Base-by-base conservation (phyloP, 345 rosid genomes). In the Turnera subulata region DNA sequence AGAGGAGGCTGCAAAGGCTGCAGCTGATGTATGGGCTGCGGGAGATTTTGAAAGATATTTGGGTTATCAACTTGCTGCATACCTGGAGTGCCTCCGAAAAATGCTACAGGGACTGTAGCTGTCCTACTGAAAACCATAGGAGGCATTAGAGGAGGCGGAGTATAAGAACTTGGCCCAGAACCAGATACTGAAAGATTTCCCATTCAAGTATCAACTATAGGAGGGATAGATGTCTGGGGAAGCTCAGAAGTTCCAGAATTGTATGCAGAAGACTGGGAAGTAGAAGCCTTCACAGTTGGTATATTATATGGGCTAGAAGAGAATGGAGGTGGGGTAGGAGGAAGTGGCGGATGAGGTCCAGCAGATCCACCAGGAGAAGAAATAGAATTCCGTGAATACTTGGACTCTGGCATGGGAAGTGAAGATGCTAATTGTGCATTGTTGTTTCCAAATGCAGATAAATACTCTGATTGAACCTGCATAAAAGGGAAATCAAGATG, bases 241-340 rank as follows among this genome's bases (percentile, higher is more conserved):
- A 77, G 76, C 50, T 92, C 97, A 38, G 73, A 38, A 60, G 72
- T 73, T 60, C 90, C 95, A 33, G 55, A 59, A 68, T 67, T 78
- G 68, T 84, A 86, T 40, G 46, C 68, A 43, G 84, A 72, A 60
- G 85, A 73, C 61, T 80, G 95, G 43, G 82, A 71, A 60, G 77
- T 75, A 44, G 83, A 75, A 61, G 87, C 59, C 59, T 88, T 93
- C 11, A 73, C 59, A 9, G 86, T 73, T 26, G 77, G 72, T 50
- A 85, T 54, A 68, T 76, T 80, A 66, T 81, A 90, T 37, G 92
- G 79, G 73, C 80, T 78, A 58, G 97, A 81, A 49, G 96, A 77
- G 72, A 83, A 85, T 20, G 95, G 99, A 62, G 92, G 90, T 26
- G 86, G 84, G 24, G 88, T 80, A 39, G 88, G 90, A 61, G 96